phyloP scores from a whole-genome alignment of 2,329 filamentous ascomycete genomes.

The Colletotrichum acutatum region DNA sequence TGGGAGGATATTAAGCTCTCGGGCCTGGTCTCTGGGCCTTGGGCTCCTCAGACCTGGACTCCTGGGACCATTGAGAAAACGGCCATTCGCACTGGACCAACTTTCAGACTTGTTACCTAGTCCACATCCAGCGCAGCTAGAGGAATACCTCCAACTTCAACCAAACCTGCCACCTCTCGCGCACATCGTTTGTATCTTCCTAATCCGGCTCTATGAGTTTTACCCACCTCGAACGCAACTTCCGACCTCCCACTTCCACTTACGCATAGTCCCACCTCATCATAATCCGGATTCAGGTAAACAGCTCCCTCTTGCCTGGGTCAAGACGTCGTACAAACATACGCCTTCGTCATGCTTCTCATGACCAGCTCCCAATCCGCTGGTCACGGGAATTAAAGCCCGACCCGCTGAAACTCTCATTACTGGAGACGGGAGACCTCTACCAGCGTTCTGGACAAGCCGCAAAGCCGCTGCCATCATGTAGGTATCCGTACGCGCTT shows the following conservation, averaged over 20 bases:
- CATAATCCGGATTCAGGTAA: conserved; percentile 29
- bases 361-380: not conserved
- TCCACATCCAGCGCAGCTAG: not conserved
- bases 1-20: conserved; percentile 28
- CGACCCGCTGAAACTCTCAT: conserved; percentile 3
- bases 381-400: conserved; percentile 4
- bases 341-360: conserved; percentile 15
- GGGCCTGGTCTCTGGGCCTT: conserved; percentile 1
- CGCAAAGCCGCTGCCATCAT: not conserved
- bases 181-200: not conserved
- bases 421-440: too few relatives aligned
- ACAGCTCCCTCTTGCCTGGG: conserved; percentile 15
- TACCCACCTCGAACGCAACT: conserved; percentile 21
- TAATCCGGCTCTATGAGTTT: not conserved
- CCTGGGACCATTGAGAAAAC: conserved; percentile 4
- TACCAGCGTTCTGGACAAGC: not conserved
- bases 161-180: not conserved
- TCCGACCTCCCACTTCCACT: conserved; percentile 22
- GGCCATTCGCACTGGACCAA: conserved; percentile 22
- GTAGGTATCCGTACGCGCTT: not conserved
- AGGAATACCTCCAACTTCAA: not conserved
- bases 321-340: not conserved
- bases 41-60: not conserved
- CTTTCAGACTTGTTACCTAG: not conserved
- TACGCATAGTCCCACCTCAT: conserved; percentile 21